Base-by-base conservation (phyloP, 768 basidiomycete species). In the Mycena sanguinolenta region DNA sequence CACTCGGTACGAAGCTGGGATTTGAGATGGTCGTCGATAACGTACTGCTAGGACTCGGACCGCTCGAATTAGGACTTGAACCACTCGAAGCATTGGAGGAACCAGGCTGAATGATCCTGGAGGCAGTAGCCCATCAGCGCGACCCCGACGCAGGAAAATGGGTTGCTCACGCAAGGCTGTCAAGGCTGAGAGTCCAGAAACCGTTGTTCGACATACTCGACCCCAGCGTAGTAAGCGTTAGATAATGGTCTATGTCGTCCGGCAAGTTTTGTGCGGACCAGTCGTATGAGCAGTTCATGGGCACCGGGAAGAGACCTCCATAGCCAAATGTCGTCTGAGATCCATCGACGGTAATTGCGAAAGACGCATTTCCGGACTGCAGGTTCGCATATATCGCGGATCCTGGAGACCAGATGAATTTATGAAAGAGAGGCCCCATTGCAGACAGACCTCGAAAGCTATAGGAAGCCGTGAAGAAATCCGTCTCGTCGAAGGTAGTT, bases 351-450 rank as follows among this genome's bases (percentile, higher is more conserved):
- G 13, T 23, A 27, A 62, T 52, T 25, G 8, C 6, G 61, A 62
- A 62, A 12, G 10, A 0, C 13, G 61, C 46, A 62, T 50, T 13
- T 36, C 49, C 46, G 23, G 61, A 62, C 23, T 62, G 32, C 10
- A 62, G 46, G 32, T 62, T 62, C 16, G 25, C 61, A 13, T 62
- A 62, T 49, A 62, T 62, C n/a, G 49, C 61, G 28, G 61, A 25
- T 52, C 61, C 61, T 62, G n/a, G 14, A 62, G 6, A 19, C 49
- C 25, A 12, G 32, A 52, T 62, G 61, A 62, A 21, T 7, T 62
- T 44, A 21, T 16, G n/a, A 38, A 52, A 52, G 14, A 25, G 9
- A 1, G 23, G n/a, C 4, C 36, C 23, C n/a, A 8, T 46, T 3
- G 16, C 25, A 62, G 61, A 50, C 61, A 7, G 36, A 62, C 49